Evolutionary conservation across 1,284 basidiomycete genomes (phyloP), one percentile per base, ranked within the genome.

Genomic region (Leccinum solheimii): DNA sequence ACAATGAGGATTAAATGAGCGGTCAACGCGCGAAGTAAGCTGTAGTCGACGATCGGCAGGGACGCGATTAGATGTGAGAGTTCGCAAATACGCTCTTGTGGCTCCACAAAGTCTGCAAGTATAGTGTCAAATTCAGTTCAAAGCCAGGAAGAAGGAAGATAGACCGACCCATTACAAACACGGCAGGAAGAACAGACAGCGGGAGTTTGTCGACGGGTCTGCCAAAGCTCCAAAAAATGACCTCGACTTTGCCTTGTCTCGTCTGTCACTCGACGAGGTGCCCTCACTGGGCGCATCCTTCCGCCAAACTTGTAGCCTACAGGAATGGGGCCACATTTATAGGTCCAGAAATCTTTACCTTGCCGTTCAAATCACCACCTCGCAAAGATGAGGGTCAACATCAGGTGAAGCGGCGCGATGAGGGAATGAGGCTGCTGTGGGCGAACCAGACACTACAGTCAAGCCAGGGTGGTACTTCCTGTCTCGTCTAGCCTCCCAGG

Each of bases 1-100:
- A 98, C 95, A 69, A 99, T 93, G 60, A 96, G 84, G 71, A 98
- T 97, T 60, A 99, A 82, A 76, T 99, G 96, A n/a, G 95, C 92
- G 11, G 93, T 95, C 57, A 98, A 82, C 8, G 95, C 94, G 19
- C 97, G 90, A 56, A 99, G 85, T 30, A 99, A 82, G 62, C 91
- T 93, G 76, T 98, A 99, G 77, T 99, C 98, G 66, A 92, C 87
- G 26, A 96, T 79, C 2, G 97, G 97, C 1, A 99, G 83, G 38
- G 88, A 84, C 30, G 91, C 87, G 54, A 98, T 94, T 50, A 99
- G 85, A 55, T 86, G 82, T 5, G 93, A 89, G 6, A 99, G 83
- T 76, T 97, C 95, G 66, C 78, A 83, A 60, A 98, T 92, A 65
- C 95, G 86, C 70, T 97, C 95, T 70, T 91, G 86, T 2, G 92